A percentile compares a stretch with the other conserved stretches of the same genome.
Evolutionary conservation across 1,284 basidiomycete genomes (phyloP).

Genomic region (Rhodotorula sp.): DNA sequence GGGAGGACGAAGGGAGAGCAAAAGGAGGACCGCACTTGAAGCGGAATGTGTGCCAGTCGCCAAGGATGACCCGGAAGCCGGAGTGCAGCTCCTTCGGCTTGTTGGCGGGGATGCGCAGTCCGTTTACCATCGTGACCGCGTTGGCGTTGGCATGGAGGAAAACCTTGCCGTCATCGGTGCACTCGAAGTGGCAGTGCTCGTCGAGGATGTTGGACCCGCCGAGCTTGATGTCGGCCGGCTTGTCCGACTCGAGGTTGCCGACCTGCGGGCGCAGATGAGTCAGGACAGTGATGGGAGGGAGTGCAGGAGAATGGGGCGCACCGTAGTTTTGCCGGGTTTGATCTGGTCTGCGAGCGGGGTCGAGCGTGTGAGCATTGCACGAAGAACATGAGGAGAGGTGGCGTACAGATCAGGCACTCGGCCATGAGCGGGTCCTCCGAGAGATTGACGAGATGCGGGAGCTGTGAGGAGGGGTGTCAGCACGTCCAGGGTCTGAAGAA

Average conservation of each 20-base stretch:
- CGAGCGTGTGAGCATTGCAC: background rate
- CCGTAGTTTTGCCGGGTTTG: constrained; percentile 81
- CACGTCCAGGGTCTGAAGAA: constrained; percentile 3
- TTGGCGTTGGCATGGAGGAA: constrained; percentile 73
- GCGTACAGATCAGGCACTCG: constrained; percentile 44
- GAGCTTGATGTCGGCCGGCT: constrained; percentile 82
- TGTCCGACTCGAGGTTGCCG: constrained; percentile 76
- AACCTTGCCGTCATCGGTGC: constrained; percentile 59
- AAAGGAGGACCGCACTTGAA: constrained; percentile 63
- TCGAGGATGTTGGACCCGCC: constrained; percentile 89
- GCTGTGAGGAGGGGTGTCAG: constrained; percentile 56
- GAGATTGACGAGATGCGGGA: constrained; percentile 93
- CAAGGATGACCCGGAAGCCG: constrained; percentile 93
- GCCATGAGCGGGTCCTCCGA: constrained; percentile 50
- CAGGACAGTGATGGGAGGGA: constrained; percentile 27
- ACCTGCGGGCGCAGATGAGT: constrained; percentile 57
- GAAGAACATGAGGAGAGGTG: background rate
- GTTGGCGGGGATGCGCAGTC: constrained; percentile 74
- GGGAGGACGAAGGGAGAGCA: background rate
- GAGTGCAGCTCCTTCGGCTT: constrained; percentile 79
- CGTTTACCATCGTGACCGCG: constrained; percentile 89
- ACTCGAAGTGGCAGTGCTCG: constrained; percentile 90
- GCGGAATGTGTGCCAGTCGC: constrained; percentile 95
- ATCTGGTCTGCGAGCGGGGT: constrained; percentile 72
- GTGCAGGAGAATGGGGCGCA: constrained; percentile 24